A percentile compares a stretch with the other conserved stretches of the same genome.
Conservation (phyloP, 202 grass and related monocot species). For the Musa balbisiana region DNA sequence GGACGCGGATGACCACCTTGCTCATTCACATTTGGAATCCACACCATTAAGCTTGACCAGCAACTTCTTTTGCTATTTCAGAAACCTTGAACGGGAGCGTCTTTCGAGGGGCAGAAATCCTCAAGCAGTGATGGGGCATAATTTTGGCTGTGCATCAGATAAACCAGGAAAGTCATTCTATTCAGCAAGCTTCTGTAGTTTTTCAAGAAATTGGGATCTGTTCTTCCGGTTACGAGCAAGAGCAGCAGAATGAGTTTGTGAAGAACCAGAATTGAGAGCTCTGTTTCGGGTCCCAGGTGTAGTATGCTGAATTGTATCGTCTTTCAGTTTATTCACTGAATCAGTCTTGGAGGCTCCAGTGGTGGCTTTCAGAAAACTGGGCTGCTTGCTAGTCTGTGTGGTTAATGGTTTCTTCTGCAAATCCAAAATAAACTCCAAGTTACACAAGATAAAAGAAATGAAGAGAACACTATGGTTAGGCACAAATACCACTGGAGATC, state of each 20-base stretch:
- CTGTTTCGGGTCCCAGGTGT: too few species aligned
- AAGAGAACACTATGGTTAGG: background rate
- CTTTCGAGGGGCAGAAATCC: background rate
- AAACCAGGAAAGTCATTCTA: too few species aligned
- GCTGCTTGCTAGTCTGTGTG: background rate
- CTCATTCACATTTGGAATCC: too few species aligned
- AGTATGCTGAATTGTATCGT: too few species aligned
- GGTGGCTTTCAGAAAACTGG: background rate
- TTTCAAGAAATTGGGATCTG: background rate
- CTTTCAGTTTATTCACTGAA: background rate
- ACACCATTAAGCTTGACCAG: background rate
- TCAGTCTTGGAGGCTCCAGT: background rate
- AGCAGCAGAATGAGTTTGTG: too few species aligned
- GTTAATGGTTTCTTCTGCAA: background rate
- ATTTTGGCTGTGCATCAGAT: too few species aligned
- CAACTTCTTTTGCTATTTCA: background rate
- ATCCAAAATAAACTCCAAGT: background rate
- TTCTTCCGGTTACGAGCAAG: background rate
- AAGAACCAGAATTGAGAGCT: too few species aligned
- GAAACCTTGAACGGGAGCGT: background rate
- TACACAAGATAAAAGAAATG: too few species aligned
- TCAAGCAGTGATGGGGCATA: background rate
- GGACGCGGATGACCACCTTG: background rate
- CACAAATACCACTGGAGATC: background rate
- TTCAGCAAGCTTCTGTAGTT: background rate